phyloP scores from a whole-genome alignment of 2,329 filamentous ascomycete genomes.

The Daldinia eschscholtzii region DNA sequence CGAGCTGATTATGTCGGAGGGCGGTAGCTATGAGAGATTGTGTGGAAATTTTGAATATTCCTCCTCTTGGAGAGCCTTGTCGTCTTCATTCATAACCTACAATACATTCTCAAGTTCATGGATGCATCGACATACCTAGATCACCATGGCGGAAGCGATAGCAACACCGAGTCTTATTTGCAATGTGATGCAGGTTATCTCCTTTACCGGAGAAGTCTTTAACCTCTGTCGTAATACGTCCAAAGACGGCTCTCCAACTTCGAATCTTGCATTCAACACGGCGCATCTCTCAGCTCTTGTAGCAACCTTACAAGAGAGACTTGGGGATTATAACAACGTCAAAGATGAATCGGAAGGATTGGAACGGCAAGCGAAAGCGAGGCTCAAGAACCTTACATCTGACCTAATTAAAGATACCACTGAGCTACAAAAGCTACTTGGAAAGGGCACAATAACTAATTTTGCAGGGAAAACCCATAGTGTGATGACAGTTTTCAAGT shows the following conservation, averaged over 20 bases:
- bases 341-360: neutral
- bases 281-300: neutral
- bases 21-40: neutral
- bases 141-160: too few relatives aligned
- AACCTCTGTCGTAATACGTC: neutral
- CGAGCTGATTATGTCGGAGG: slow-evolving; percentile 1
- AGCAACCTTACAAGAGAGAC: neutral
- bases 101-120: too few relatives aligned
- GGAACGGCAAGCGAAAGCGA: neutral
- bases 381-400: neutral
- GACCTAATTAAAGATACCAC: neutral
- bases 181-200: too few relatives aligned
- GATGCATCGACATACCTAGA: too few relatives aligned
- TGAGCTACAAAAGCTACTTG: neutral
- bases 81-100: neutral
- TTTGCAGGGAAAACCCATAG: neutral
- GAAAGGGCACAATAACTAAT: neutral
- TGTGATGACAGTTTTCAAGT: neutral
- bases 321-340: neutral
- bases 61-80: neutral
- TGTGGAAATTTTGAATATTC: too few relatives aligned
- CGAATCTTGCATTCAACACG: neutral
- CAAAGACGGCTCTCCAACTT: neutral
- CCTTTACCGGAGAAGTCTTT: too few relatives aligned
- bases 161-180: too few relatives aligned